Conservation (phyloP, 805 yeast species). For the Jamesozyma piceae region DNA sequence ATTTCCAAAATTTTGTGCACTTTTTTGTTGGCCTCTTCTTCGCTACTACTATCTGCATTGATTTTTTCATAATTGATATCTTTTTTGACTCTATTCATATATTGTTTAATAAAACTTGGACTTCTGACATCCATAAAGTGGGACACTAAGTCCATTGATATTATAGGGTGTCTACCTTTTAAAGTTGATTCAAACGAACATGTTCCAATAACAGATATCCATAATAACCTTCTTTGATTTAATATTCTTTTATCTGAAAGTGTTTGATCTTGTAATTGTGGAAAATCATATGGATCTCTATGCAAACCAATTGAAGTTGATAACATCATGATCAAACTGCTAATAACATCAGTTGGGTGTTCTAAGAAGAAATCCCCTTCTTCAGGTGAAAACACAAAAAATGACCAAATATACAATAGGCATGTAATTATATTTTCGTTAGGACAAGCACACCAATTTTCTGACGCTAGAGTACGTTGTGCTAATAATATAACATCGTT, state of each 20-base stretch:
- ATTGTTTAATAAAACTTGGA: slow-evolving; percentile 12
- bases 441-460: slow-evolving; percentile 26
- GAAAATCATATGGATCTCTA: slow-evolving; percentile 26
- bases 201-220: slow-evolving; percentile 22
- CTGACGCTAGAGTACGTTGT: slow-evolving; percentile 22
- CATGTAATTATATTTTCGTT: slow-evolving; percentile 27
- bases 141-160: slow-evolving; percentile 10
- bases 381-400: slow-evolving; percentile 28
- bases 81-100: slow-evolving; percentile 15
- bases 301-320: slow-evolving; percentile 29
- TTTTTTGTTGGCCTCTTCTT: slow-evolving; percentile 1
- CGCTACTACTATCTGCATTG: neutral
- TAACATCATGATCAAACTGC: slow-evolving; percentile 24
- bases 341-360: slow-evolving; percentile 28
- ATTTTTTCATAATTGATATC: slow-evolving; percentile 10
- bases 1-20: slow-evolving; percentile 9
- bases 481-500: slow-evolving; percentile 21
- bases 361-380: slow-evolving; percentile 28
- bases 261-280: slow-evolving; percentile 14
- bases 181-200: slow-evolving; percentile 24
- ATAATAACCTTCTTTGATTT: slow-evolving; percentile 26
- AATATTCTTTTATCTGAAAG: slow-evolving; percentile 15
- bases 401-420: slow-evolving; percentile 27
- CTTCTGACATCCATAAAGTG: slow-evolving; percentile 15
- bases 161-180: slow-evolving; percentile 25